Base-by-base conservation (phyloP, 371 early-diverging fungal species). In the Smittium culicis region DNA sequence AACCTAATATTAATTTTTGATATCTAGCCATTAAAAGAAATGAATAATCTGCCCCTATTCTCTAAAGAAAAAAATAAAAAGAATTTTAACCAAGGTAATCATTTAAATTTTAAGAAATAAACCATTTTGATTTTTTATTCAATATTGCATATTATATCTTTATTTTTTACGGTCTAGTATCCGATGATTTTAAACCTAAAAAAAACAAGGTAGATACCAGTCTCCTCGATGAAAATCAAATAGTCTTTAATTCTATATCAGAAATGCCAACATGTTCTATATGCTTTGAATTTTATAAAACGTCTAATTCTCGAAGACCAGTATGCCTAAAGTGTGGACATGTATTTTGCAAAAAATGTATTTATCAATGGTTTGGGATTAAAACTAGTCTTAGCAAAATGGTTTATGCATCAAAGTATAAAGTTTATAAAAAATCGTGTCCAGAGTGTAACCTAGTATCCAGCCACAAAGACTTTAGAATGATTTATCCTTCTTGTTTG, bases 271-370 rank as follows among this genome's bases (percentile, higher is more conserved):
- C 27, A 27, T 64, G 65, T 64, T 45, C 65, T 24, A 64, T 64
- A 8, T 64, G 65, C 25, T 64, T 35, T 27, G 65, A 64, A 25
- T 24, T 25, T 27, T 64, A 11, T 45, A 34, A 29, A 34, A 45
- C 65, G 2, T 5, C 17, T 16, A 16, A n/a, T 27, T 20, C 5
- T 2, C 3, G 20, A 11, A 34, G 65, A 29, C 11, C 65, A 1
- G 17, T 64, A 30, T 35, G 65, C 45, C 25, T 64, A 35, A 64
- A 64, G 25, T 64, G 65, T 27, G 65, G 65, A 25, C 65, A 64
- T 45, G 65, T 30, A 34, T 64, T 35, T 64, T 64, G 65, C 65
- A 64, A 64, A 35, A 34, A 31, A 34, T 62, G 62, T 35, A 29
- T 62, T 16, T 62, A 34, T 32, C 14, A 62, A 20, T 62, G 62